These are phyloP conservation scores for Cytospora piceae DNA, from an alignment of 2,329 filamentous ascomycete species.

Conservation along the genomic window DNA sequence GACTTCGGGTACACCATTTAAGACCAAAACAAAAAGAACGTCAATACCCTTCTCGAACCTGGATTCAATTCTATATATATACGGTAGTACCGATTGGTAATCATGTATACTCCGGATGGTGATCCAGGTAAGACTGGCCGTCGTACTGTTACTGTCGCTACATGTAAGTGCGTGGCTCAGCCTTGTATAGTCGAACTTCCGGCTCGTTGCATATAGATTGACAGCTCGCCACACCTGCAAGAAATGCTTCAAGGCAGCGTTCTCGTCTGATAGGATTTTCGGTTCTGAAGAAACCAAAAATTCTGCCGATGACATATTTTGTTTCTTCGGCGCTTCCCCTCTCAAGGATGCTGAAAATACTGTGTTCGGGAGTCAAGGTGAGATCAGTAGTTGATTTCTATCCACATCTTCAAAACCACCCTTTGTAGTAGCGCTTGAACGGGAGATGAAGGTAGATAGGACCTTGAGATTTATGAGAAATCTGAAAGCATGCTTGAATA, in stretches of 20 bases:
- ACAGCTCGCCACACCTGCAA: not conserved
- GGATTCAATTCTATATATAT: no score
- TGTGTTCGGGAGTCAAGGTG: not conserved
- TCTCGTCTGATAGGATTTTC: not conserved
- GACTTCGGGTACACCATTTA: no score
- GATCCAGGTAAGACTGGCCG: no score
- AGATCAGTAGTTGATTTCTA: not conserved
- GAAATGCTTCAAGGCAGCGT: not conserved
- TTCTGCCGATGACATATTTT: not conserved
- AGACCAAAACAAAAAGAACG: no score
- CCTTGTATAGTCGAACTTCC: not conserved
- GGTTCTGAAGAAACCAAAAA: not conserved
- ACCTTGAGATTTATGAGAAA: no score
- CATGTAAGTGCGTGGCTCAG: no score
- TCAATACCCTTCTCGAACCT: no score
- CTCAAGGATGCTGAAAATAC: not conserved
- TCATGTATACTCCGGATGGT: no score
- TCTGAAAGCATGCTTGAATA: no score
- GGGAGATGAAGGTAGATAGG: no score
- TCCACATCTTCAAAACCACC: not conserved
- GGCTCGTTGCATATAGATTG: not conserved
- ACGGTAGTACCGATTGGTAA: no score
- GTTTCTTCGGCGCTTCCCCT: not conserved
- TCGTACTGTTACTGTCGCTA: no score
- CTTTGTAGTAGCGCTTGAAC: not conserved